Evolutionary conservation across 2,329 filamentous ascomycete species (phyloP).

Genomic region (Dryadomyces quercus-mongolicae): DNA sequence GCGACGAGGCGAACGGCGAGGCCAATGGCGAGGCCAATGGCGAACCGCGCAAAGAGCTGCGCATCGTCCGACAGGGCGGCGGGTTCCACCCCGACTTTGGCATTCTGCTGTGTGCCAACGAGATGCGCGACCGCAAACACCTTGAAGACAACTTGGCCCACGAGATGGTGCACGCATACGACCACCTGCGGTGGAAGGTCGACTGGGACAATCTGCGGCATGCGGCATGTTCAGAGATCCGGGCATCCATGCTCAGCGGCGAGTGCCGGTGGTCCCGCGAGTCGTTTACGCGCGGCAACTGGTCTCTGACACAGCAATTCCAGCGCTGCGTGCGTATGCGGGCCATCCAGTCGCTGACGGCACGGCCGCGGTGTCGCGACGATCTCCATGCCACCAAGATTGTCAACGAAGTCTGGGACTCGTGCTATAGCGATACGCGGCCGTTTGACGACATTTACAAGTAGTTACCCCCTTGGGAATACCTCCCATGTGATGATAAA

Average conservation of each 20-base stretch:
- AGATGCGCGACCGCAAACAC: conserved; percentile 67
- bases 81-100: conserved; percentile 81
- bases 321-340: conserved; percentile 81
- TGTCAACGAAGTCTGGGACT: conserved; percentile 98
- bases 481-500: background rate
- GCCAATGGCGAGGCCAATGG: background rate
- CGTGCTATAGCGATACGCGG: conserved; percentile 85
- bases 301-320: conserved; percentile 81
- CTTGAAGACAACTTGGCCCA: conserved; percentile 90
- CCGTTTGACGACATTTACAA: conserved; percentile 97
- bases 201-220: conserved; percentile 73
- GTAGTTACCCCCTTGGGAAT: conserved; percentile 25
- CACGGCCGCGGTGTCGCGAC: conserved; percentile 69
- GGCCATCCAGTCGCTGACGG: conserved; percentile 68
- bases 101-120: conserved; percentile 87
- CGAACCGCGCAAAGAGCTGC: conserved; percentile 10
- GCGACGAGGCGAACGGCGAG: background rate
- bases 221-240: conserved; percentile 92
- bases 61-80: conserved; percentile 54
- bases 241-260: conserved; percentile 82
- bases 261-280: conserved; percentile 88
- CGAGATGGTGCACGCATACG: conserved; percentile 97
- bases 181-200: conserved; percentile 83
- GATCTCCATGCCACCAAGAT: conserved; percentile 76
- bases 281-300: conserved; percentile 74